Evolutionary conservation across 2,329 filamentous ascomycete genomes (phyloP).

Genomic region (Xylogone sp.): DNA sequence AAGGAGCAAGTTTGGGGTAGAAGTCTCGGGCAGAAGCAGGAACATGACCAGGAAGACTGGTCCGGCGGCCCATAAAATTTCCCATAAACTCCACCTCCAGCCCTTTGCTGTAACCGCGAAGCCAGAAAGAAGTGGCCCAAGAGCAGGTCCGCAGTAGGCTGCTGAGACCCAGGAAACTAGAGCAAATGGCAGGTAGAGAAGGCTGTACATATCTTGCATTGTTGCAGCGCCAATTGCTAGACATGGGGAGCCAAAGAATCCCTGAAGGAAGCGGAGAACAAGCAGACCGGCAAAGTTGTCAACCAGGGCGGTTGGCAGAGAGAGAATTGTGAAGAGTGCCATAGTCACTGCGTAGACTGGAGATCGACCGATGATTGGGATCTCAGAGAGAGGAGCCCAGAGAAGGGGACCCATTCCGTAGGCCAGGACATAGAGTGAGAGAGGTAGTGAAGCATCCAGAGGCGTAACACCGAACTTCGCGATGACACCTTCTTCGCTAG

Average conservation of each 20-base stretch:
- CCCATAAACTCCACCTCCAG: constrained; percentile 64
- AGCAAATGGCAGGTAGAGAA: constrained; percentile 53
- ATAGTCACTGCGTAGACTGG: constrained; percentile 66
- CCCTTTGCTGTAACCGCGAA: constrained; percentile 53
- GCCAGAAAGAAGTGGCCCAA: constrained; percentile 58
- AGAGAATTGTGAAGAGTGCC: constrained; percentile 64
- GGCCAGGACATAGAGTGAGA: constrained; percentile 61
- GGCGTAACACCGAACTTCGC: constrained; percentile 47
- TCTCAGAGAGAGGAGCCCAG: constrained; percentile 64
- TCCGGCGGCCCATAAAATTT: constrained; percentile 57
- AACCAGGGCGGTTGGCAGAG: constrained; percentile 59
- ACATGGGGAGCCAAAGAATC: constrained; percentile 63
- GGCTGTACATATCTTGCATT: constrained; percentile 49
- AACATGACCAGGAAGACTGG: constrained; percentile 60
- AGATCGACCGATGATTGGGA: constrained; percentile 63
- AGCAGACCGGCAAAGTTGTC: constrained; percentile 61
- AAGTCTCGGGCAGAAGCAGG: constrained; percentile 62
- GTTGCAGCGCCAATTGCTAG: constrained; percentile 56
- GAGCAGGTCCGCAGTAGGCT: constrained; percentile 47
- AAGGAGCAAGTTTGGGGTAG: constrained; percentile 53
- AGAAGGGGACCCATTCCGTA: constrained; percentile 62
- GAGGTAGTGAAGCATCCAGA: constrained; percentile 50
- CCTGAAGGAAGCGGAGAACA: constrained; percentile 60
- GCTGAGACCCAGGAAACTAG: constrained; percentile 56
- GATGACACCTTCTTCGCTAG: constrained; percentile 44